Conservation (phyloP, 1,284 basidiomycete genomes). For the Agroathelia rolfsii region DNA sequence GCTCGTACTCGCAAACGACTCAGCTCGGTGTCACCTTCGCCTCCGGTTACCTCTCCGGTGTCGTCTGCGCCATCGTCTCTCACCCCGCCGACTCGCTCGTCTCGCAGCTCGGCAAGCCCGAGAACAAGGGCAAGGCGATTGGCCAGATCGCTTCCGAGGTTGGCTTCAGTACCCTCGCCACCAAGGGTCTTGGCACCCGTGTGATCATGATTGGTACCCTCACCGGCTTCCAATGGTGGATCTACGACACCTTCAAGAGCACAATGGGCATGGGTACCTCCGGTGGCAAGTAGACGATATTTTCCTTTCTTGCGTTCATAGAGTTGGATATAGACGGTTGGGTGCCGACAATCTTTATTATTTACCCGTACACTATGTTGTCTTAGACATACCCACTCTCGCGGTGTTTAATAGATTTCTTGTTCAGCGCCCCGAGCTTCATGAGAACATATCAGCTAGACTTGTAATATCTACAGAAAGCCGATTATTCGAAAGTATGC, state of each 20-base stretch:
- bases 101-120: conserved; percentile 33
- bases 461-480: too few relatives aligned
- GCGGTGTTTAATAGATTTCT: too few relatives aligned
- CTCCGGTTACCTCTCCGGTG: conserved; percentile 35
- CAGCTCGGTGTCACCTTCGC: conserved; percentile 37
- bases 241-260: conserved; percentile 37
- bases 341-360: too few relatives aligned
- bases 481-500: too few relatives aligned
- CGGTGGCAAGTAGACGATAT: conserved; percentile 29
- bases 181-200: conserved; percentile 35
- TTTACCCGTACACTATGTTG: too few relatives aligned
- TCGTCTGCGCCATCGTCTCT: conserved; percentile 36
- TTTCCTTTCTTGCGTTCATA: neutral
- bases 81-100: conserved; percentile 37
- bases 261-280: conserved; percentile 37
- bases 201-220: conserved; percentile 34
- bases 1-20: conserved; percentile 28
- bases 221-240: conserved; percentile 39
- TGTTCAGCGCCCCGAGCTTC: too few relatives aligned
- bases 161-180: conserved; percentile 27
- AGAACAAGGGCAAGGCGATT: conserved; percentile 31
- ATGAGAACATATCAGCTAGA: too few relatives aligned
- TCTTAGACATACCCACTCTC: too few relatives aligned
- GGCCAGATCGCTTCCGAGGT: conserved; percentile 31
- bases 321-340: neutral